phyloP scores from a whole-genome alignment of 352 stramenopile species.

The Pythium grandisporangium region DNA sequence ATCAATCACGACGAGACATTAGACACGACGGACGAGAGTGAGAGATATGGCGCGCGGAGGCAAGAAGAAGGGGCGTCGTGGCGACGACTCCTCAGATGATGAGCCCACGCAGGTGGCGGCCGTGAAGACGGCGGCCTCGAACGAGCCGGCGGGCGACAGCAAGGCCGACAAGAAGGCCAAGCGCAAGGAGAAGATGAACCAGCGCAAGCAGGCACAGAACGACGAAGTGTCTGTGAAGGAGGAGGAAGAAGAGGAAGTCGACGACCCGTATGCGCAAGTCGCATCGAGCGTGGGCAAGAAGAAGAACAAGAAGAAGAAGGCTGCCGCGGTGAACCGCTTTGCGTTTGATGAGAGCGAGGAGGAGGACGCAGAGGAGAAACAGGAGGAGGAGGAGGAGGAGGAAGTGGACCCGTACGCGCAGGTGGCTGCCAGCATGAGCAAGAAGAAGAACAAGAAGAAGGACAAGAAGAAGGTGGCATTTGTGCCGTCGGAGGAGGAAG shows the following conservation, averaged over 20 bases:
- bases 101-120: conserved; percentile 18
- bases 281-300: conserved; percentile 12
- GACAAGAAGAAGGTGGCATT: conserved; percentile 32
- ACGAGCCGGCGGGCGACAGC: too few species aligned
- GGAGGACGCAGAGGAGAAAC: conserved; percentile 29
- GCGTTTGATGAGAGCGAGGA: conserved; percentile 18
- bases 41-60: too few species aligned
- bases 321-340: conserved; percentile 15
- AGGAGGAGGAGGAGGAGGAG: conserved; percentile 27
- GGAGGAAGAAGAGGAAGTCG: conserved; percentile 12
- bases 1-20: too few species aligned
- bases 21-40: too few species aligned
- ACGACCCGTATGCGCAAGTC: conserved; percentile 17
- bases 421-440: conserved; percentile 34
- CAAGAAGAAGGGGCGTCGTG: conserved; percentile 79
- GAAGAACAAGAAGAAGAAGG: conserved; percentile 25
- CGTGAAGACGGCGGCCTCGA: conserved; percentile 15
- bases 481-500: conserved; percentile 27
- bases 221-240: conserved; percentile 3
- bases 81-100: conserved; percentile 72
- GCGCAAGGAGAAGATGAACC: conserved; percentile 70
- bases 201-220: conserved; percentile 40
- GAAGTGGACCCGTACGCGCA: conserved; percentile 45
- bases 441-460: conserved; percentile 78
- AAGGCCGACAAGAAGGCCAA: conserved; percentile 69